Conservation (phyloP, 176 grass and related monocot genomes). For the Triticum turgidum region DNA sequence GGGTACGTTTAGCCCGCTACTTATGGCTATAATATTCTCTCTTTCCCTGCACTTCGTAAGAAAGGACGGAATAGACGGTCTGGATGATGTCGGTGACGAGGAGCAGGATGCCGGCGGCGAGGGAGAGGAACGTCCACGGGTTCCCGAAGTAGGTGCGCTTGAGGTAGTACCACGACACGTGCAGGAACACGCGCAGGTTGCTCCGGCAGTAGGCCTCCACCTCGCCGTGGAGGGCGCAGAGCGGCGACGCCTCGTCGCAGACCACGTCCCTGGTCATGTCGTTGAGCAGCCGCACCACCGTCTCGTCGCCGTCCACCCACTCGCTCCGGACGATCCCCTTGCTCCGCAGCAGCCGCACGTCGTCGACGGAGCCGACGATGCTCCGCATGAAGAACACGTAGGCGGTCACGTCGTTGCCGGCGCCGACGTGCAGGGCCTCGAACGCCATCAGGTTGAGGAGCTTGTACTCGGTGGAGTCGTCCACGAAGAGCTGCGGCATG, state of each 20-base stretch:
- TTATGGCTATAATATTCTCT: not conserved
- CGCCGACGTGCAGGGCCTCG: slow-evolving; percentile 49
- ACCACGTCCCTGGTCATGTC: slow-evolving; percentile 57
- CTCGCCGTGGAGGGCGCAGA: slow-evolving; percentile 51
- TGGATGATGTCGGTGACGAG: slow-evolving; percentile 47
- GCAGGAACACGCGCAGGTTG: not conserved
- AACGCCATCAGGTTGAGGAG: slow-evolving; percentile 71
- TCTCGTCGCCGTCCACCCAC: slow-evolving; percentile 24
- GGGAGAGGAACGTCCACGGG: slow-evolving; percentile 57
- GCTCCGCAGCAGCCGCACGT: slow-evolving; percentile 49
- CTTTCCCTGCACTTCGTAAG: slow-evolving; percentile 13
- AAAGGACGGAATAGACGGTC: slow-evolving; percentile 14
- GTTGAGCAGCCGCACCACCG: slow-evolving; percentile 58
- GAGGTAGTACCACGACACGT: not conserved
- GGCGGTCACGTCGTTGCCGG: slow-evolving; percentile 51
- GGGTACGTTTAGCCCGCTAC: not conserved
- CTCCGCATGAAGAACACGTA: slow-evolving; percentile 78
- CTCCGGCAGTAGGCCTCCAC: slow-evolving; percentile 45
- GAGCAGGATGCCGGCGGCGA: slow-evolving; percentile 51
- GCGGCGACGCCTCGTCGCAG: slow-evolving; percentile 34
- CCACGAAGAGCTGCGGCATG: slow-evolving; percentile 46
- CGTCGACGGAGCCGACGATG: slow-evolving; percentile 50
- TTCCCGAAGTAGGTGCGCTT: slow-evolving; percentile 32
- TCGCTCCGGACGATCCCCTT: slow-evolving; percentile 60
- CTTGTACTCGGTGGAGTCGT: slow-evolving; percentile 62